Evolutionary conservation across 2,329 filamentous ascomycete genomes (phyloP).

Genomic region (Talaromyces sp.): DNA sequence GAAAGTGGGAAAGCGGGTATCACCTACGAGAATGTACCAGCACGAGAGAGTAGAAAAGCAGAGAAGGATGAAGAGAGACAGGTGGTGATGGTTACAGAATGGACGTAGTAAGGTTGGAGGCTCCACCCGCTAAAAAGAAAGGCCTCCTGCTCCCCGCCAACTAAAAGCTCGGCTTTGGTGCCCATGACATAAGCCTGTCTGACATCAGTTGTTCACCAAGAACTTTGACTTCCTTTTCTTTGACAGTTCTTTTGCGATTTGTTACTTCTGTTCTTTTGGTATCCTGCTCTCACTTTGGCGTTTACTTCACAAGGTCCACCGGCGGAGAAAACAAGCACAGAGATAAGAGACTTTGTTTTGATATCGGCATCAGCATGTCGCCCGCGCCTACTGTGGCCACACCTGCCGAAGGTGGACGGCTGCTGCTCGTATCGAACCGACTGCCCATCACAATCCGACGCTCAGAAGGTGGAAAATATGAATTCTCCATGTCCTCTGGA

Average conservation of each 20-base stretch:
- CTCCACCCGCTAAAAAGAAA: background rate
- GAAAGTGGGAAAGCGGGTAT: background rate
- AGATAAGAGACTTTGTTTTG: background rate
- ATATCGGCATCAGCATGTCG: conserved; percentile 12
- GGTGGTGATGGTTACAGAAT: background rate
- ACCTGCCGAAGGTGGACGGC: conserved; percentile 35
- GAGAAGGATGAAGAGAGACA: background rate
- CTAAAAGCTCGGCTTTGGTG: conserved; percentile 8
- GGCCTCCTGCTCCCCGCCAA: conserved; percentile 15
- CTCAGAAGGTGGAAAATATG: conserved; percentile 79
- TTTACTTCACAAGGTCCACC: background rate
- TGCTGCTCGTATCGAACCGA: conserved; percentile 85
- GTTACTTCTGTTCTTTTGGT: background rate
- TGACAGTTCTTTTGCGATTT: background rate
- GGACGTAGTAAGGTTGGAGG: background rate
- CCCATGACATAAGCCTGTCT: background rate
- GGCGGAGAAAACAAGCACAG: background rate
- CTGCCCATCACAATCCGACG: conserved; percentile 92
- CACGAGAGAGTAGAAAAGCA: background rate
- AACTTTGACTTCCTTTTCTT: background rate
- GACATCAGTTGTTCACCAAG: background rate
- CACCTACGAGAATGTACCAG: background rate
- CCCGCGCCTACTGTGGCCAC: conserved; percentile 13
- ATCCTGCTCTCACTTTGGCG: background rate
- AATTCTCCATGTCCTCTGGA: conserved; percentile 90